Base-by-base conservation (phyloP, 148 eudicot species). In the Euryodendron excelsum region DNA sequence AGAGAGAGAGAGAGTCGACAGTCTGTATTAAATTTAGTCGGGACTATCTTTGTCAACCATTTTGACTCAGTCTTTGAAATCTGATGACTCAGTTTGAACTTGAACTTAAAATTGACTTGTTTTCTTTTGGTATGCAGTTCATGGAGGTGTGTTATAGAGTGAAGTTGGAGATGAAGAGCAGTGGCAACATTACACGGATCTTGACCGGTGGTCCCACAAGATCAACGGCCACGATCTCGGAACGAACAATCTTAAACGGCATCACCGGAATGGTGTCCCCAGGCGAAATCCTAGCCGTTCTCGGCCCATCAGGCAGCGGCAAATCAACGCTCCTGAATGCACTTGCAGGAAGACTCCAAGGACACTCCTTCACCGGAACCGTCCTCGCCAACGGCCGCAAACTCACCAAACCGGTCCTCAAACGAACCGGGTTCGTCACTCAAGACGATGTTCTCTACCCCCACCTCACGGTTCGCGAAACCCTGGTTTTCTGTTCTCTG, bases 301-400 rank as follows among this genome's bases (percentile, higher is more conserved):
- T 96, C 0, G 99, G 99, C 21, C 99, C 99, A 50, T 96, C 99
- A 0, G 99, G 99, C 8, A 92, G 99, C 62, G 99, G 98, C 0
- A 96, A 96, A 81, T 91, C 99, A 36, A 96, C 98, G 30, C 86
- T 96, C 1, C 85, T 96, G 2, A 96, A 89, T 56, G 90, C 92
- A 1, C 81, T 93, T 0, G 88, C 95, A 0, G 98, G 98, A 1
- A 77, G 98, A 20, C 82, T 89, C 31, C 86, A 76, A 20, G 59
- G 84, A 3, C 85, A 75, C 50, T 27, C 81, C 39, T 81, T 93
- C 36, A 90, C 89, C 37, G 98, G 98, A 44, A 64, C 95, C 4
- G 80, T 93, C 48, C 90, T 85, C 7, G 81, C 80, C 37, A 96
- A 93, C 78, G 88, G 80, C 77, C 80, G 82, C 3, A 89, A 89